A percentile compares a stretch with the other conserved stretches of the same genome.
These are phyloP conservation scores for Stemphylium beticola DNA, from an alignment of 2,329 filamentous ascomycete genomes.

Conservation along the genomic window DNA sequence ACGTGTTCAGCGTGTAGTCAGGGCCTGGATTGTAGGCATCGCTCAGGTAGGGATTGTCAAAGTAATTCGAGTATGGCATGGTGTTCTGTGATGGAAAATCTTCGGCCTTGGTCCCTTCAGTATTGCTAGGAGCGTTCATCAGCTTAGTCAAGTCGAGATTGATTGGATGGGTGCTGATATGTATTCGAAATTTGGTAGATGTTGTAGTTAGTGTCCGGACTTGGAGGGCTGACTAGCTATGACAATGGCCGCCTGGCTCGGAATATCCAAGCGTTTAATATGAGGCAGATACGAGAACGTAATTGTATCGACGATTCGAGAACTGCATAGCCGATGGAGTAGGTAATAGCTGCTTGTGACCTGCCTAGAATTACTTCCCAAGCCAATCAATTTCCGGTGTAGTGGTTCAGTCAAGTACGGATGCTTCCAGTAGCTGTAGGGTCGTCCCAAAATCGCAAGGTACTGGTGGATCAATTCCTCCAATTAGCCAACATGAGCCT, in stretches of 20 bases:
- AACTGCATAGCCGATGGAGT: conserved; percentile 17
- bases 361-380: conserved; percentile 22
- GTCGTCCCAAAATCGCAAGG: conserved; percentile 29
- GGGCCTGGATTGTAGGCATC: conserved; percentile 31
- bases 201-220: neutral
- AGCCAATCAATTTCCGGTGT: conserved; percentile 26
- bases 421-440: conserved; percentile 29
- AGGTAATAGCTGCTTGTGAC: conserved; percentile 24
- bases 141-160: conserved; percentile 4
- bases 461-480: conserved; percentile 23
- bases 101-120: conserved; percentile 32
- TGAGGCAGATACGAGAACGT: conserved; percentile 19
- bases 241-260: conserved; percentile 2
- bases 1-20: conserved; percentile 35
- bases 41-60: conserved; percentile 34
- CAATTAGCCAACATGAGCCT: conserved; percentile 10
- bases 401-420: conserved; percentile 20
- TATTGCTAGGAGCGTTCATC: conserved; percentile 35
- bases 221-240: conserved; percentile 6
- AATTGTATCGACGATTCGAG: conserved; percentile 35
- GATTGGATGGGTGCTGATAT: conserved; percentile 16
- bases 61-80: conserved; percentile 16
- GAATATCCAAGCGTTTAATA: conserved; percentile 10
- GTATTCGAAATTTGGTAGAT: conserved; percentile 7
- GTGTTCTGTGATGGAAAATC: conserved; percentile 27